Evolutionary conservation across 306 rosid species (phyloP).

Genomic region (Urtica urens): DNA sequence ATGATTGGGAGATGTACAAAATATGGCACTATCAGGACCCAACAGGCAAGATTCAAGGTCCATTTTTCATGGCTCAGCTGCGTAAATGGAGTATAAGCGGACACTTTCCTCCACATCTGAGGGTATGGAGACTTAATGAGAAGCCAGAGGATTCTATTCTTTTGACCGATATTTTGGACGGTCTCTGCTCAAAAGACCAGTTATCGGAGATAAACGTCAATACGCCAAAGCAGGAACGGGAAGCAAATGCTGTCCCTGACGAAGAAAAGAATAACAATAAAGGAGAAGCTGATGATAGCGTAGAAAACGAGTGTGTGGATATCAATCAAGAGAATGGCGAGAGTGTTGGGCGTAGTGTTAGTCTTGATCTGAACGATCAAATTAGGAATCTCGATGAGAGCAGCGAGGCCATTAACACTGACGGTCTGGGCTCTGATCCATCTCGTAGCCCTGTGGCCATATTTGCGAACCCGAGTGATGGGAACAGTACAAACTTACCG

Average conservation of each 20-base stretch:
- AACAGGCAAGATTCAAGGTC: slow-evolving; percentile 80
- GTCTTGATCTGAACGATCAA: slow-evolving; percentile 23
- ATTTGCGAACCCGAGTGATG: slow-evolving; percentile 30
- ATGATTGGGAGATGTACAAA: slow-evolving; percentile 36
- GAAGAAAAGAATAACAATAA: slow-evolving; percentile 23
- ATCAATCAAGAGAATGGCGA: slow-evolving; percentile 16
- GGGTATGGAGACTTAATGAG: slow-evolving; percentile 71
- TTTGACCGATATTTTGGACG: slow-evolving; percentile 49
- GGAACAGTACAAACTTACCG: slow-evolving; percentile 25
- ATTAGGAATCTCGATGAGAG: slow-evolving; percentile 11
- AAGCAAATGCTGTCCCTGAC: slow-evolving; percentile 20
- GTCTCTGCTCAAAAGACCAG: slow-evolving; percentile 29
- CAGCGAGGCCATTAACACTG: slow-evolving; percentile 38
- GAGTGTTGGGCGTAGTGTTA: slow-evolving; percentile 22
- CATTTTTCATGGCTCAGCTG: slow-evolving; percentile 56
- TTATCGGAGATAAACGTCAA: slow-evolving; percentile 22
- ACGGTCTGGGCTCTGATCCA: slow-evolving; percentile 34
- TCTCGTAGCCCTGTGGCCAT: slow-evolving; percentile 29
- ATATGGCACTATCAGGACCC: slow-evolving; percentile 87
- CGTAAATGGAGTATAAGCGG: slow-evolving; percentile 60
- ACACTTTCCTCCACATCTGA: slow-evolving; percentile 57
- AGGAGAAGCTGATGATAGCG: slow-evolving; percentile 21
- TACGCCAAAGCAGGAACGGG: slow-evolving; percentile 29
- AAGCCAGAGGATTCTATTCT: slow-evolving; percentile 41
- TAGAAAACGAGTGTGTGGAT: slow-evolving; percentile 20